Percentiles rank a stretch among this genome's conserved stretches.
These are phyloP conservation scores for Pseudogymnoascus sp. DNA, from an alignment of 2,329 filamentous ascomycete genomes.

Conservation along the genomic window DNA sequence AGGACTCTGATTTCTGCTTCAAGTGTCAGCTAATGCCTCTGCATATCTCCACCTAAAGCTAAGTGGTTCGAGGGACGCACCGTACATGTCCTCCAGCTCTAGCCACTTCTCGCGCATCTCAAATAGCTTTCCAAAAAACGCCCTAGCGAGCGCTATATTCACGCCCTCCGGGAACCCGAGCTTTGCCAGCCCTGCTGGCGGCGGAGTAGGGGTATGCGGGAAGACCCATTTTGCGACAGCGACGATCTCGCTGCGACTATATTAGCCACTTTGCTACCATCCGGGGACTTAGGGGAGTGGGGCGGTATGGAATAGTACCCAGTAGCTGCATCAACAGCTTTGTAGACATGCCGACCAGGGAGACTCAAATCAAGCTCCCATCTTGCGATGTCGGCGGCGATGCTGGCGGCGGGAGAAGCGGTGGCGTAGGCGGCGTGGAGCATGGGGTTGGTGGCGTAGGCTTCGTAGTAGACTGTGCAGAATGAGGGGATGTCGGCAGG, in stretches of 20 bases:
- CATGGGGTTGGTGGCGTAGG: constrained; percentile 14
- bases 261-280: not conserved
- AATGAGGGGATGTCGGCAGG: not conserved
- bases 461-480: not conserved
- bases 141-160: not conserved
- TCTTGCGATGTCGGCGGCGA: not conserved
- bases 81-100: not conserved
- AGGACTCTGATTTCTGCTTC: constrained; percentile 27
- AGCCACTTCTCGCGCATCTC: not conserved
- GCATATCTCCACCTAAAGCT: not conserved
- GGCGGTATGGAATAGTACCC: not conserved
- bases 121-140: not conserved
- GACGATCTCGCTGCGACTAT: constrained; percentile 19
- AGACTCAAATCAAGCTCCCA: not conserved
- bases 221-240: constrained; percentile 29
- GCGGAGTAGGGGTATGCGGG: constrained; percentile 21
- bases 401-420: not conserved
- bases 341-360: not conserved
- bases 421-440: not conserved
- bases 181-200: constrained; percentile 10
- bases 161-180: constrained; percentile 1
- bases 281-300: not conserved
- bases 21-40: not conserved
- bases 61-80: not conserved
- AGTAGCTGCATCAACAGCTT: not conserved